These are phyloP conservation scores for Paratinospora sagittata DNA, from an alignment of 164 flowering plant species.

Conservation along the genomic window DNA sequence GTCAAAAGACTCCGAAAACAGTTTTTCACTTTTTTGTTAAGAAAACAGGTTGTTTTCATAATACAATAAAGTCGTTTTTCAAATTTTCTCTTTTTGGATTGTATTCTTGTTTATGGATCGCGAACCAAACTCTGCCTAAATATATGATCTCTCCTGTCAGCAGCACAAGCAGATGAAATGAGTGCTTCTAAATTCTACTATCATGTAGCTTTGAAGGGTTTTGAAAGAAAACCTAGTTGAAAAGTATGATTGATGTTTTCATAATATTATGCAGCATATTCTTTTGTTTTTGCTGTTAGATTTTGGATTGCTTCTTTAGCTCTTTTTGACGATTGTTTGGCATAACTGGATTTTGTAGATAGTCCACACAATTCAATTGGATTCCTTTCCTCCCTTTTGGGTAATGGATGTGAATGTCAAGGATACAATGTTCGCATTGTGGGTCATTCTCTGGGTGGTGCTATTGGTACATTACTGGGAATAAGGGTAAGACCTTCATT, in stretches of 20 bases:
- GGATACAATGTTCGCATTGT: conserved; percentile 68
- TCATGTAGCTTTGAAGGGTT: not conserved
- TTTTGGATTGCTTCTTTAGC: not conserved
- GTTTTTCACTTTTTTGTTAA: no score
- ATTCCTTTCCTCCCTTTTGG: conserved; percentile 68
- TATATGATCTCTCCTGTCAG: not conserved
- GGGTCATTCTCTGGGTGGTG: conserved; percentile 90
- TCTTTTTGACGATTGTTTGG: not conserved
- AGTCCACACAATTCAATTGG: conserved; percentile 30
- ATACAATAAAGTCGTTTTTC: no score
- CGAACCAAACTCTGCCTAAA: no score
- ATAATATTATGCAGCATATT: not conserved
- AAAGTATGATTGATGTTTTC: not conserved
- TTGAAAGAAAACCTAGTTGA: not conserved
- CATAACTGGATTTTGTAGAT: conserved; percentile 13
- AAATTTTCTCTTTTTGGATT: no score
- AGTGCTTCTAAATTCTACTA: not conserved
- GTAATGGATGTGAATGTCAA: conserved; percentile 71
- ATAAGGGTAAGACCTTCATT: conserved; percentile 43
- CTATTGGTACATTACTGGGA: conserved; percentile 72
- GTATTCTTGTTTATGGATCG: no score
- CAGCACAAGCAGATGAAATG: not conserved
- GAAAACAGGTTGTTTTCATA: no score
- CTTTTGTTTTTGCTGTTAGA: not conserved
- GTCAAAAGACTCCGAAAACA: no score